These are phyloP conservation scores for Cyclotella sp. DNA, from an alignment of 108 stramenopile species.

Conservation along the genomic window DNA sequence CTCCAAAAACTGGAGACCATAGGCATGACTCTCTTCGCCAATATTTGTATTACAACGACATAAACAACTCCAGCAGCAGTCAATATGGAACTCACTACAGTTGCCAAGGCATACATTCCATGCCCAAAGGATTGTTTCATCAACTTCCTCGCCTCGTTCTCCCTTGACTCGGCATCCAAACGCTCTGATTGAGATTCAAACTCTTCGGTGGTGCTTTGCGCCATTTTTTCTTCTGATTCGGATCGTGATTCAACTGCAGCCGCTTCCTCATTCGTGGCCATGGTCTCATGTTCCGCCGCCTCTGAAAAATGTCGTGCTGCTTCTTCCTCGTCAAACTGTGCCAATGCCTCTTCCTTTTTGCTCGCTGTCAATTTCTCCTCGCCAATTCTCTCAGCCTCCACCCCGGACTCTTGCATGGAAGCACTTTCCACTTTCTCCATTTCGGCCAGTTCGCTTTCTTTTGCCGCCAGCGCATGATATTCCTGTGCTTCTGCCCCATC, in stretches of 20 bases:
- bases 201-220: conserved; percentile 37
- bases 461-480: conserved; percentile 15
- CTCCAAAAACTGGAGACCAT: conserved; percentile 12
- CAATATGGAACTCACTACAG: conserved; percentile 17
- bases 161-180: conserved; percentile 19
- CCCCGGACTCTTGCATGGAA: conserved; percentile 7
- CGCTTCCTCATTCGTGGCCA: conserved; percentile 24
- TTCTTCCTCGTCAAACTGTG: conserved; percentile 29
- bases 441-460: conserved; percentile 19
- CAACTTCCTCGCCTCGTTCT: conserved; percentile 23
- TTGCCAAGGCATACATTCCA: conserved; percentile 24
- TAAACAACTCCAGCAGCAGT: conserved; percentile 36
- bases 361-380: conserved; percentile 23
- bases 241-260: conserved; percentile 16
- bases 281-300: conserved; percentile 33
- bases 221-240: conserved; percentile 30
- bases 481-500: conserved; percentile 16
- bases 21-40: conserved; percentile 18
- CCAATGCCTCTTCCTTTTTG: conserved; percentile 27
- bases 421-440: conserved; percentile 17
- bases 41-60: conserved; percentile 18
- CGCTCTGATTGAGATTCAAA: conserved; percentile 29
- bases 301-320: conserved; percentile 21
- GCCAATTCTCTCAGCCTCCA: conserved; percentile 10
- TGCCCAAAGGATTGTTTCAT: conserved; percentile 29